A percentile compares a stretch with the other conserved stretches of the same genome.
phyloP scores from a whole-genome alignment of 371 early-diverging fungal genomes.

The Sanchytrium tribonematis region DNA sequence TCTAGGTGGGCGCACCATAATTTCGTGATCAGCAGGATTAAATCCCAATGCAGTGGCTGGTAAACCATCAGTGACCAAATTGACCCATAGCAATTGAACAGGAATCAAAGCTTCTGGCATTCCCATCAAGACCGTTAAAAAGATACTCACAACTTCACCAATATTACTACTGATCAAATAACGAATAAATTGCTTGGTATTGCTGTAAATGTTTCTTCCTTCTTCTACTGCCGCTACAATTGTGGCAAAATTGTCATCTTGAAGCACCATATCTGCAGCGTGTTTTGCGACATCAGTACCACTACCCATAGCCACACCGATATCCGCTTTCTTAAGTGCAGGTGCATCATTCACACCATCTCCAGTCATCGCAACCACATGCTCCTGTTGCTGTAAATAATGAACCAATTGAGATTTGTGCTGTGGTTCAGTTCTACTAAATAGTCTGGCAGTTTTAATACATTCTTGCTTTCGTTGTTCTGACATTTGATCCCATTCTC shows the following conservation, averaged over 20 bases:
- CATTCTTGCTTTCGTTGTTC: conserved; percentile 35
- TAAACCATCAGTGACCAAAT: conserved; percentile 85
- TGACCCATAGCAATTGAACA: conserved; percentile 90
- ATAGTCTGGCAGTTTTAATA: conserved; percentile 43
- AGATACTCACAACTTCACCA: conserved; percentile 60
- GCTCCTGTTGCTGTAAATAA: conserved; percentile 50
- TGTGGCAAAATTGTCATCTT: conserved; percentile 88
- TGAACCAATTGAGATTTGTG: conserved; percentile 81
- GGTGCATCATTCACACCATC: conserved; percentile 96
- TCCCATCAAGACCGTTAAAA: conserved; percentile 61
- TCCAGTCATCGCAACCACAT: conserved; percentile 90
- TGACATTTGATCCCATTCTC: conserved; percentile 61
- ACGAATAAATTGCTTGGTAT: conserved; percentile 87
- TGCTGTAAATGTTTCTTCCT: conserved; percentile 82
- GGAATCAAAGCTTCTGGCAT: conserved; percentile 90
- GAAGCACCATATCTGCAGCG: conserved; percentile 86
- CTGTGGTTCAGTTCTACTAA: conserved; percentile 73
- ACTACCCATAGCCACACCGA: conserved; percentile 91
- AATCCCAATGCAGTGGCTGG: conserved; percentile 91
- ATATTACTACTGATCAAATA: conserved; percentile 62
- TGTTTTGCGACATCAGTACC: conserved; percentile 94
- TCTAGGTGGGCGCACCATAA: conserved; percentile 74
- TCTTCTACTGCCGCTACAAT: conserved; percentile 85
- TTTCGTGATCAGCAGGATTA: conserved; percentile 75
- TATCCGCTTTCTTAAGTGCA: conserved; percentile 83